These are phyloP conservation scores for Plasmodium chabaudi DNA, from an alignment of 169 alveolate genomes.

Conservation along the genomic window DNA sequence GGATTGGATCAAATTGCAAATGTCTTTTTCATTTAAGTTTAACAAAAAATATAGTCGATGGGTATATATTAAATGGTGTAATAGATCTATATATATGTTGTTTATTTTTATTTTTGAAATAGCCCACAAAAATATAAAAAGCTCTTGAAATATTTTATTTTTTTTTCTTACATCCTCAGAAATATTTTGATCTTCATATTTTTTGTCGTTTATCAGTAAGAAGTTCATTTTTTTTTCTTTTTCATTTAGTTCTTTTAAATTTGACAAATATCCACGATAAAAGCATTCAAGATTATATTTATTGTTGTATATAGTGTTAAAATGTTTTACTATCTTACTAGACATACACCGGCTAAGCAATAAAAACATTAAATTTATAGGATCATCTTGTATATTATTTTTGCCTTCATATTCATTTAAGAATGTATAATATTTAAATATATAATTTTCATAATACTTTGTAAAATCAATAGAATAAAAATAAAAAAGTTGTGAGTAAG, in stretches of 20 bases:
- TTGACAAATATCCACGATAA: constrained; percentile 49
- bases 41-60: constrained; percentile 25
- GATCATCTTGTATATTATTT: constrained; percentile 2
- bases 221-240: constrained; percentile 28
- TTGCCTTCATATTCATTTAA: background rate
- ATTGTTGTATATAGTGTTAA: background rate
- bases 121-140: constrained; percentile 65
- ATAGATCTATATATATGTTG: constrained; percentile 61
- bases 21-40: constrained; percentile 55
- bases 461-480: constrained; percentile 70
- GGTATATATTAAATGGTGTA: constrained; percentile 26
- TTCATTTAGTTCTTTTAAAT: constrained; percentile 29
- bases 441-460: constrained; percentile 35
- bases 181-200: background rate
- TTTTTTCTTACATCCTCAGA: background rate
- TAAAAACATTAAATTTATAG: constrained; percentile 52
- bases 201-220: background rate
- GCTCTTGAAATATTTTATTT: constrained; percentile 30
- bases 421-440: constrained; percentile 39
- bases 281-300: constrained; percentile 23
- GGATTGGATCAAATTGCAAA: constrained; percentile 66
- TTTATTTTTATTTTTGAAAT: constrained; percentile 61
- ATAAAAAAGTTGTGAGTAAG: constrained; percentile 38
- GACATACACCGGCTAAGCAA: constrained; percentile 59
- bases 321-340: constrained; percentile 5